Conservation (phyloP, 1,284 basidiomycete genomes). For the Violaceomyces palustris region DNA sequence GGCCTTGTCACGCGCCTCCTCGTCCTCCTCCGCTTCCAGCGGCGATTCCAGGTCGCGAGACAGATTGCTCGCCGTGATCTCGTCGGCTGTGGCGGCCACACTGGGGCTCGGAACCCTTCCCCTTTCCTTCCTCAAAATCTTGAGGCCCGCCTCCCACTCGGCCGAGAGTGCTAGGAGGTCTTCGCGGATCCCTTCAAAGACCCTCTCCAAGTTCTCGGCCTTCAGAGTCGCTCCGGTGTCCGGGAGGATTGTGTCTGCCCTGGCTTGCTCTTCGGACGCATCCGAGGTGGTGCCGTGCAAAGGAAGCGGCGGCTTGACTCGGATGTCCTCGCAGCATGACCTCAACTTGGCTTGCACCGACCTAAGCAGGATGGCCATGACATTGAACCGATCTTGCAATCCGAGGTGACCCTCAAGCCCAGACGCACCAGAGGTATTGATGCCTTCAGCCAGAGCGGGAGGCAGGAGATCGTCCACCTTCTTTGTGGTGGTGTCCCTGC, state of each 20-base stretch:
- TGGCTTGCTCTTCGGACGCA: background rate
- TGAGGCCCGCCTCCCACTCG: constrained; percentile 46
- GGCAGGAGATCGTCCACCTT: no score
- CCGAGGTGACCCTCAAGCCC: constrained; percentile 17
- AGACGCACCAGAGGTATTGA: no score
- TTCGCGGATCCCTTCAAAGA: constrained; percentile 42
- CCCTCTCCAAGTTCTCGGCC: constrained; percentile 7
- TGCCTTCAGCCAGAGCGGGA: no score
- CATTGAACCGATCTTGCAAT: constrained; percentile 35
- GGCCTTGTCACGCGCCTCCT: constrained; percentile 1
- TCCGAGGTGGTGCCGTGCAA: constrained; percentile 32
- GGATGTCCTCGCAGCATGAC: constrained; percentile 42
- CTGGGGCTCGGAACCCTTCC: constrained; percentile 15
- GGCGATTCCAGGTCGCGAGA: constrained; percentile 28
- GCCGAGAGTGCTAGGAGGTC: constrained; percentile 39
- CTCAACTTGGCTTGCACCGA: constrained; percentile 50
- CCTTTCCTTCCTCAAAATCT: constrained; percentile 28
- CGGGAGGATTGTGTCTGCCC: background rate
- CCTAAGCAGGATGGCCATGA: constrained; percentile 43
- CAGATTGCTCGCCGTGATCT: background rate
- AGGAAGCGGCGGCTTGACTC: constrained; percentile 12
- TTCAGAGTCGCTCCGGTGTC: background rate
- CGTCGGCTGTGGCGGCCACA: constrained; percentile 2
- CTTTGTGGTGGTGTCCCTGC: no score
- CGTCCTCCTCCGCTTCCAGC: constrained; percentile 36